phyloP scores from a whole-genome alignment of 2,329 filamentous ascomycete genomes.

The Aspergillus carbonarius region DNA sequence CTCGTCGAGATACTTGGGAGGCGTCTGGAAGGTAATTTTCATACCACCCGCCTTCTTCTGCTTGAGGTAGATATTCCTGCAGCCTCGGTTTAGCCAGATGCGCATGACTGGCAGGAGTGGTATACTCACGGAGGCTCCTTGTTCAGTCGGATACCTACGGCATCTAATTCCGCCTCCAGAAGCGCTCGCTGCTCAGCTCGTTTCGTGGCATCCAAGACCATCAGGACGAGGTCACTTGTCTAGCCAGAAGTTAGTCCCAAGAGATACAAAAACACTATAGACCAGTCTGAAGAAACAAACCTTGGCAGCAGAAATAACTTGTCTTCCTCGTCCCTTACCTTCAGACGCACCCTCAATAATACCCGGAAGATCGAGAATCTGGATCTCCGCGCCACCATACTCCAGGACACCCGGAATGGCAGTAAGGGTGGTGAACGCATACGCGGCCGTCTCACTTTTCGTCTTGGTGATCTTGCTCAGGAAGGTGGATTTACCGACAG shows the following conservation, averaged over 20 bases:
- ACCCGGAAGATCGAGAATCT: constrained; percentile 93
- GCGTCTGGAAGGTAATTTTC: constrained; percentile 93
- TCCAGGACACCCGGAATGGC: constrained; percentile 96
- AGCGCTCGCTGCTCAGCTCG: constrained; percentile 87
- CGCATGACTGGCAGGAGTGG: background rate
- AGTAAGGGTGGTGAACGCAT: constrained; percentile 95
- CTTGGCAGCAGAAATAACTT: constrained; percentile 97
- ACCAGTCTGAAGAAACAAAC: constrained; percentile 30
- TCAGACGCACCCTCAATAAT: constrained; percentile 97
- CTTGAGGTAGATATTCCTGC: constrained; percentile 94
- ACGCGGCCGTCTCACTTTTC: constrained; percentile 90
- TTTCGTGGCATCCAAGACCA: constrained; percentile 97
- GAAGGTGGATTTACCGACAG: constrained; percentile 97
- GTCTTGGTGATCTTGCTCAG: constrained; percentile 99
- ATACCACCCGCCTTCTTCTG: constrained; percentile 93
- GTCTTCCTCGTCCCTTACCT: constrained; percentile 90
- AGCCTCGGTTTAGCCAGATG: background rate
- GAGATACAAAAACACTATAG: background rate
- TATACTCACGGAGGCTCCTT: constrained; percentile 74
- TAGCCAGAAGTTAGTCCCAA: constrained; percentile 20
- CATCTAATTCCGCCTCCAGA: constrained; percentile 88
- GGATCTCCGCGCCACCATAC: constrained; percentile 97
- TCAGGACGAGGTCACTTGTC: constrained; percentile 94
- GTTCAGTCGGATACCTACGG: constrained; percentile 92
- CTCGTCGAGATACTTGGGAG: constrained; percentile 89